Base-by-base conservation (phyloP, 2,329 filamentous ascomycete genomes). In the Aureobasidium lini region DNA sequence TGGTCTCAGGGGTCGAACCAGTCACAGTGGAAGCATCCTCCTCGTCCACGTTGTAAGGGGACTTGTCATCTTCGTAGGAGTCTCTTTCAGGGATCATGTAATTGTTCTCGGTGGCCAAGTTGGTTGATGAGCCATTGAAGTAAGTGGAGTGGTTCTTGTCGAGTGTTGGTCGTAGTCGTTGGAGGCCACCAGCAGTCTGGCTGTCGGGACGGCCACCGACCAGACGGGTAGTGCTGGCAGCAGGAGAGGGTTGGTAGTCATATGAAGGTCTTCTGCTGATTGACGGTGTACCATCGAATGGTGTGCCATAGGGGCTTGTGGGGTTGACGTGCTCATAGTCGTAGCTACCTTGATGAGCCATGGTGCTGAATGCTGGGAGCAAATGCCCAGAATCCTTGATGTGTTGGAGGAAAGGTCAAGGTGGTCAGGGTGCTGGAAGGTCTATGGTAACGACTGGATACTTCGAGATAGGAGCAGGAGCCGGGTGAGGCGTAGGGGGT, bases 61-160 rank as follows among this genome's bases (percentile, higher is more conserved):
- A 46, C 32, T 59, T 59, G 48, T 59, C 57, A 31, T 59, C 57
- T 9, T 59, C 57, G 16, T 50, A 59, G 4, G 40, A 52, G 0
- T 46, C 57, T 52, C 47, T 59, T 23, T 59, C 57, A 10, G 47
- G 47, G 16, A 59, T 59, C 57, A 59, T 59, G 48, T 59, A 59
- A 23, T 59, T 47, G 28, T 52, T 59, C 48, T 59, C 57, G 10
- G 46, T 47, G 7, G 56, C 56, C 47, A 59, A 40, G 32, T 59
- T 59, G 10, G 57, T 59, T 16, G 39, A 36, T 8, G 57, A 59
- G 39, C 57, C 47, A 50, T 59, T 59, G 57, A 44, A 59, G 32
- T 59, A 59, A 13, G 47, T 50, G 4, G 57, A 59, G 32, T 59
- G 57, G 23, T 59, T 59, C 48, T 59, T 59, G 40, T 59, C 57